These are phyloP conservation scores for Candolleomyces eurysporus DNA, from an alignment of 768 basidiomycete genomes.

Conservation along the genomic window DNA sequence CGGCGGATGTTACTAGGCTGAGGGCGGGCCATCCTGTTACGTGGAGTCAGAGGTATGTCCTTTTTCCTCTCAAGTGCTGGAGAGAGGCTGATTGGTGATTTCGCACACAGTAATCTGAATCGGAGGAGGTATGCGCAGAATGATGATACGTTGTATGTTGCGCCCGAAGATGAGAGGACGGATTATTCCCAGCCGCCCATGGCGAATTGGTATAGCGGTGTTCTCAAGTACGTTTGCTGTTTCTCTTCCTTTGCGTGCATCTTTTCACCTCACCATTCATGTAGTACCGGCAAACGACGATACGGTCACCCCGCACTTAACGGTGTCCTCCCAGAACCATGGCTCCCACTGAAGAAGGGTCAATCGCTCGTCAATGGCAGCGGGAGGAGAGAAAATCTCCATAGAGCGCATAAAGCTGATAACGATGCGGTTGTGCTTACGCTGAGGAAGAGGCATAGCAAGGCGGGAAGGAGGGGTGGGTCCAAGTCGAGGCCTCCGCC, in stretches of 20 bases:
- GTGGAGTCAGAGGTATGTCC: constrained; percentile 90
- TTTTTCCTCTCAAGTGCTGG: neutral
- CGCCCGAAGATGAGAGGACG: constrained; percentile 89
- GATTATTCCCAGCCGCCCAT: constrained; percentile 97
- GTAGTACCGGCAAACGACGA: constrained; percentile 87
- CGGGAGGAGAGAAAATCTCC: constrained; percentile 19
- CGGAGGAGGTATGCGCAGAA: constrained; percentile 87
- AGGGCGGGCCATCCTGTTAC: constrained; percentile 84
- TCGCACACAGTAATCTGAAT: constrained; percentile 66
- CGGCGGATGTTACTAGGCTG: constrained; percentile 72
- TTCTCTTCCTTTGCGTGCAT: neutral
- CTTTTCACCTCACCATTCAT: constrained; percentile 5
- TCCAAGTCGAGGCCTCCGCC: constrained; percentile 15
- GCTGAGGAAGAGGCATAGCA: constrained; percentile 68
- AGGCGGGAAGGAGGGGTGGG: constrained; percentile 32
- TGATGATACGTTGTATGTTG: constrained; percentile 93
- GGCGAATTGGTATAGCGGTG: constrained; percentile 92
- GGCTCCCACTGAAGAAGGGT: constrained; percentile 88
- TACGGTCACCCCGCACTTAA: constrained; percentile 95
- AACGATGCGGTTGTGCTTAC: constrained; percentile 74
- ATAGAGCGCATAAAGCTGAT: constrained; percentile 37
- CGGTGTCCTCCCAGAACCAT: constrained; percentile 90
- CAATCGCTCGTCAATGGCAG: constrained; percentile 69
- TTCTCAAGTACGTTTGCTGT: constrained; percentile 64
- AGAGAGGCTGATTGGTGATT: neutral